phyloP scores from a whole-genome alignment of 345 rosid genomes.

The Gossypium arboreum region DNA sequence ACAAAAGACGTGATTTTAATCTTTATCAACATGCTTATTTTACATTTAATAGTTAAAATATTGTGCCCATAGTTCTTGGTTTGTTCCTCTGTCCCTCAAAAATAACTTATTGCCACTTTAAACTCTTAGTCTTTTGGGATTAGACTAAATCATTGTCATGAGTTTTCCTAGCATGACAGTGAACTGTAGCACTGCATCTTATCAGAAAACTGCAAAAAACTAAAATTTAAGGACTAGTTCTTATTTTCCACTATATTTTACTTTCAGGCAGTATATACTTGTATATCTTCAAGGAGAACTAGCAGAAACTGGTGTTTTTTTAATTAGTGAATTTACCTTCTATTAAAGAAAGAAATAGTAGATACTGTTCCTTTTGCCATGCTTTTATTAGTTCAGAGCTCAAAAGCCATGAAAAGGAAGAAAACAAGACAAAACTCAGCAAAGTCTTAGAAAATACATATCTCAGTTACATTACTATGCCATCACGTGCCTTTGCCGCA shows the following conservation, averaged over 20 bases:
- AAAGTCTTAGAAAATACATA: constrained; percentile 17
- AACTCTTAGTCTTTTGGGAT: not conserved
- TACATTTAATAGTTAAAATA: no score
- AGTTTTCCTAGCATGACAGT: not conserved
- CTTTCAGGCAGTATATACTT: not conserved
- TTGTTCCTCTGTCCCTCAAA: not conserved
- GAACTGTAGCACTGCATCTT: not conserved
- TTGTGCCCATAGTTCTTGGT: not conserved
- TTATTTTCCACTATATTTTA: not conserved
- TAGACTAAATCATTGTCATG: not conserved
- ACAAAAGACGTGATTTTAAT: no score
- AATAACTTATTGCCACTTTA: not conserved
- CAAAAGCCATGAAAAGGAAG: not conserved
- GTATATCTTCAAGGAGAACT: not conserved
- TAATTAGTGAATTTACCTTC: not conserved
- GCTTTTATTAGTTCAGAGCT: constrained; percentile 16
- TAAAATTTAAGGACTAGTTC: not conserved
- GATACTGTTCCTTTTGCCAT: constrained; percentile 5
- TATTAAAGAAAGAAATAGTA: constrained; percentile 11
- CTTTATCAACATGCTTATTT: no score
- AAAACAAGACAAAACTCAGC: constrained; percentile 1
- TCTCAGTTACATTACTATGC: constrained; percentile 24
- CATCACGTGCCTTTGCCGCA: constrained; percentile 18
- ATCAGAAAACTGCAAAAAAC: not conserved
- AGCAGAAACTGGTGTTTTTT: not conserved